Percentiles rank a stretch among this genome's conserved stretches.
Evolutionary conservation across 192 early-diverging fungal genomes (phyloP).

Genomic region (Phlyctochytrium arcticum): DNA sequence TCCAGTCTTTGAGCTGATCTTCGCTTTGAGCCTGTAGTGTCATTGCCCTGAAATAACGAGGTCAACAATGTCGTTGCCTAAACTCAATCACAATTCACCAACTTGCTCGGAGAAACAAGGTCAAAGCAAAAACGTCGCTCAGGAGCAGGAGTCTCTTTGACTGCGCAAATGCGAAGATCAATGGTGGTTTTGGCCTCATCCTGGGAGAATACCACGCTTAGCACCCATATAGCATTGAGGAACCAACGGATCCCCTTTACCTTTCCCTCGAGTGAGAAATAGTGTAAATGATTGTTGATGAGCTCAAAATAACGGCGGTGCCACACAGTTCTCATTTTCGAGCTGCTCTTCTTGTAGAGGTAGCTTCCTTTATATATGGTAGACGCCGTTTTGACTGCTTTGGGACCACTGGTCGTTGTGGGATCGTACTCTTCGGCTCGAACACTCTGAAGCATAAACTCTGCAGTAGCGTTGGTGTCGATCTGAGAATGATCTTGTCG

Average conservation of each 20-base stretch:
- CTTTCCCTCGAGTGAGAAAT: conserved; percentile 25
- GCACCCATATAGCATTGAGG: background rate
- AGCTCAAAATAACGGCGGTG: conserved; percentile 68
- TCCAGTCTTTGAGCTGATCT: conserved; percentile 60
- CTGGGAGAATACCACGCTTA: background rate
- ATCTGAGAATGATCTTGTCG: conserved; percentile 8
- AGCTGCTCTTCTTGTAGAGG: conserved; percentile 71
- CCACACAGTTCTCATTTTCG: conserved; percentile 74
- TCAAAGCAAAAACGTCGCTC: conserved; percentile 68
- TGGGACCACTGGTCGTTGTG: background rate
- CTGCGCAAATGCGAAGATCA: conserved; percentile 27
- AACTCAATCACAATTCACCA: conserved; percentile 12
- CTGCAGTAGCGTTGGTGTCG: background rate
- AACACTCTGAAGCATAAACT: conserved; percentile 1
- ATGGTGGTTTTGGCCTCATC: conserved; percentile 29
- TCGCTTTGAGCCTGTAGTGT: conserved; percentile 66
- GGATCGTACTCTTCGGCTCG: conserved; percentile 13
- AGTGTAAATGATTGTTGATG: background rate
- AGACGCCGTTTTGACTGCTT: conserved; percentile 8
- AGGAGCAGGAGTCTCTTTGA: conserved; percentile 23
- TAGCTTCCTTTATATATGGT: conserved; percentile 68
- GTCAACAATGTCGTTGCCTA: background rate
- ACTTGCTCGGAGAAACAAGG: conserved; percentile 58
- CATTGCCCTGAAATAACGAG: background rate
- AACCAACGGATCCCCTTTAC: too few species aligned